Conservation (phyloP, 768 basidiomycete species). For the Suillus variegatus region DNA sequence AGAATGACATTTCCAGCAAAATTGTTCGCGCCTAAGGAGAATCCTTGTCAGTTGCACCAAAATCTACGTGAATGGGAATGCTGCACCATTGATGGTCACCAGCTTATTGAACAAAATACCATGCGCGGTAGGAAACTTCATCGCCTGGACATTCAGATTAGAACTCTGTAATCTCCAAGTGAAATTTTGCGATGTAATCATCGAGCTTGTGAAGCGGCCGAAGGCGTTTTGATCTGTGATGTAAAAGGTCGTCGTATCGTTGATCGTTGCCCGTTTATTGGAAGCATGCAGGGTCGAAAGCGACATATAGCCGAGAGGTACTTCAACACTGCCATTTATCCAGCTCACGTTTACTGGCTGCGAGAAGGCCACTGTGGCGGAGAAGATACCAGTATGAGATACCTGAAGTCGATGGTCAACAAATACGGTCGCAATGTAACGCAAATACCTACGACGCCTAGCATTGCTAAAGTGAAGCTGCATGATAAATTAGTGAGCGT, state of each 20-base stretch:
- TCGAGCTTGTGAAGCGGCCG: slow-evolving; percentile 55
- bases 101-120: slow-evolving; percentile 66
- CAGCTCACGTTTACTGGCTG: slow-evolving; percentile 60
- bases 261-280: slow-evolving; percentile 58
- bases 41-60: slow-evolving; percentile 1
- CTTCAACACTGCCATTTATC: slow-evolving; percentile 49
- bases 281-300: slow-evolving; percentile 50
- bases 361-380: slow-evolving; percentile 62
- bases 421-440: background rate
- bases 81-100: slow-evolving; percentile 54
- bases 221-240: slow-evolving; percentile 61
- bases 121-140: slow-evolving; percentile 67
- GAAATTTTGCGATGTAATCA: slow-evolving; percentile 70
- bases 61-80: background rate
- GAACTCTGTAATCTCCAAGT: slow-evolving; percentile 64
- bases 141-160: slow-evolving; percentile 62
- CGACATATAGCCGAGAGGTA: slow-evolving; percentile 55
- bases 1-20: slow-evolving; percentile 59
- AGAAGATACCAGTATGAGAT: slow-evolving; percentile 65
- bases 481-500: slow-evolving; percentile 10
- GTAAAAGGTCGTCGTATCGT: slow-evolving; percentile 58
- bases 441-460: slow-evolving; percentile 49
- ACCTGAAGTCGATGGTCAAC: slow-evolving; percentile 40
- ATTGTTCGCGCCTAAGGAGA: slow-evolving; percentile 52
- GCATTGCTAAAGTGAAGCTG: slow-evolving; percentile 54